Evolutionary conservation across 768 basidiomycete genomes (phyloP), one percentile per base, ranked within the genome.

Genomic region (Cystofilobasidium capitatum): DNA sequence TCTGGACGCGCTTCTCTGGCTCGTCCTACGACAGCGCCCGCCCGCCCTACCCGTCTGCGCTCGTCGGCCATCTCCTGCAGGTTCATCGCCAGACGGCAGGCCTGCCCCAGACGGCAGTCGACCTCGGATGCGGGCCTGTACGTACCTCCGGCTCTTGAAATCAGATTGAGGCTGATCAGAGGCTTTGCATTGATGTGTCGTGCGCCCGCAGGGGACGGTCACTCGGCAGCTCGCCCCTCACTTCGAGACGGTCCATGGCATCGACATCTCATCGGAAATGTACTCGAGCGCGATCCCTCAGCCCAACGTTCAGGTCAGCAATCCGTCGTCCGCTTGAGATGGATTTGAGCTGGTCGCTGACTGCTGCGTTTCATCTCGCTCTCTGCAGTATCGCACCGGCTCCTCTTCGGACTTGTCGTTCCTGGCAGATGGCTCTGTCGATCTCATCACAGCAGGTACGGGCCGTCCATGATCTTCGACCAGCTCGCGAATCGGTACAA

Each of bases 401-500:
- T 42, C 45, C n/a, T 44, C 66, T 17, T 57, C 49, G 26, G 29
- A 40, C 29, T 60, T 67, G 4, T 45, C 49, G 9, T 62, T 62
- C 22, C 10, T 67, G 3, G 22, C 33, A 7, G 22, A 31, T 20
- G 4, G 3, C 3, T 62, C 59, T 1, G 66, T 67, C 36, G 66
- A 67, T 40, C 61, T 67, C 37, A 47, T 67, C 59, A 67, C 66
- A 3, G 59, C 66, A 7, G n/a, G n/a, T n/a, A n/a, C n/a, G n/a
- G n/a, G n/a, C n/a, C n/a, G n/a, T n/a, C n/a, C n/a, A n/a, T n/a
- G n/a, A n/a, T n/a, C n/a, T n/a, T n/a, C n/a, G n/a, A n/a, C n/a
- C n/a, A n/a, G n/a, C n/a, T n/a, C n/a, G n/a, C n/a, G n/a, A n/a
- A n/a, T n/a, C n/a, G n/a, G n/a, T n/a, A n/a, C n/a, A n/a, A n/a